phyloP scores from a whole-genome alignment of 495 filamentous ascomycete genomes.

The Saxispiralis lemnorum region DNA sequence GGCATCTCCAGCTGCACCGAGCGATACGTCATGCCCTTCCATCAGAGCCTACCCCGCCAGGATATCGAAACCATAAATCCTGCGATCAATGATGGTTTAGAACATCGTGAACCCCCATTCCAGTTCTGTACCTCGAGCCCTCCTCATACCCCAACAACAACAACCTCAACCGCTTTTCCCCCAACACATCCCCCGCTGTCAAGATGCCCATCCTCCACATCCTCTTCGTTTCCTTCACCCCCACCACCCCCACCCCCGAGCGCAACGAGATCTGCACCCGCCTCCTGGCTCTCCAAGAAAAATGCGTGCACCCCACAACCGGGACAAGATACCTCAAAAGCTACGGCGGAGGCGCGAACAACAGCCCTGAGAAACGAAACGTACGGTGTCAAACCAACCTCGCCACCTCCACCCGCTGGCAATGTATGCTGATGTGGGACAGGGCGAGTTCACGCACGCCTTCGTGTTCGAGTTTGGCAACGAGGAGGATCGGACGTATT shows the following conservation, averaged over 20 bases:
- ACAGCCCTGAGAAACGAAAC: slow-evolving; percentile 45
- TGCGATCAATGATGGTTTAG: too few relatives aligned
- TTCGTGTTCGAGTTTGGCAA: slow-evolving; percentile 47
- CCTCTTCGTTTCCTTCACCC: slow-evolving; percentile 45
- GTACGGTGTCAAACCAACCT: slow-evolving; percentile 24
- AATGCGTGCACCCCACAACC: slow-evolving; percentile 32
- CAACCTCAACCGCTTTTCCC: too few relatives aligned
- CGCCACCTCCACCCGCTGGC: too few relatives aligned
- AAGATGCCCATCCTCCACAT: slow-evolving; percentile 40
- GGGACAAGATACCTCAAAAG: slow-evolving; percentile 41
- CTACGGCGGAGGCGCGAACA: slow-evolving; percentile 42
- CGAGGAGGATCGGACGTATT: slow-evolving; percentile 23
- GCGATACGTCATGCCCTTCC: too few relatives aligned
- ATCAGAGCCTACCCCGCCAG: too few relatives aligned
- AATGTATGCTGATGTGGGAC: not conserved
- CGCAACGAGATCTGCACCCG: slow-evolving; percentile 24
- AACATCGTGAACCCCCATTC: too few relatives aligned
- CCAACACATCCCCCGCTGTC: not conserved
- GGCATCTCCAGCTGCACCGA: too few relatives aligned
- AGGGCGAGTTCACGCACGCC: slow-evolving; percentile 40
- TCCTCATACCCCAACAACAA: too few relatives aligned
- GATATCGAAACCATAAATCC: too few relatives aligned
- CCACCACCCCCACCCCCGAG: slow-evolving; percentile 23
- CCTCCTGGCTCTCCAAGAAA: slow-evolving; percentile 23
- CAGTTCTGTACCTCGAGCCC: too few relatives aligned